These are phyloP conservation scores for Carex cristatella DNA, from an alignment of 176 grass and related monocot genomes.

Conservation along the genomic window DNA sequence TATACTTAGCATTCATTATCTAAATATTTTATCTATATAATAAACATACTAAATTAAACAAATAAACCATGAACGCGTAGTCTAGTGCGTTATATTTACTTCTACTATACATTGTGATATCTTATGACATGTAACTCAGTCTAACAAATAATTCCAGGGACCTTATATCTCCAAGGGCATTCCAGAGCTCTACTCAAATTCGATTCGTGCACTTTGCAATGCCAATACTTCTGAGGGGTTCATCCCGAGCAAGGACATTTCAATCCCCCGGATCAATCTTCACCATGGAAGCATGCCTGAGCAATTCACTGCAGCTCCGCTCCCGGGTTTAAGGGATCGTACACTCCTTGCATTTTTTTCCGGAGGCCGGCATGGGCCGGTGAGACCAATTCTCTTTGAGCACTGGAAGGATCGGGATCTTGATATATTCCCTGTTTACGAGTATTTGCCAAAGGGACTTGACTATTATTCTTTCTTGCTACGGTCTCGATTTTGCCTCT, in stretches of 20 bases:
- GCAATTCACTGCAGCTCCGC: conserved; percentile 26
- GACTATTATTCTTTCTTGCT: conserved; percentile 56
- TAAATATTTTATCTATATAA: neutral
- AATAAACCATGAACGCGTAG: neutral
- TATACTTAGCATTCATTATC: neutral
- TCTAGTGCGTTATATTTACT: neutral
- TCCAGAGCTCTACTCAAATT: conserved; percentile 41
- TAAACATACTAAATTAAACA: neutral
- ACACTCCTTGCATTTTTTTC: conserved; percentile 65
- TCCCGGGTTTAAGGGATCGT: conserved; percentile 1
- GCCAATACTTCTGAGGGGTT: conserved; percentile 79
- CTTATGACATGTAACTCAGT: neutral
- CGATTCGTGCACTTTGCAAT: conserved; percentile 67
- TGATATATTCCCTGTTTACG: conserved; percentile 36
- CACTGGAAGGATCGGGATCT: conserved; percentile 55
- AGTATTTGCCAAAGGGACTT: conserved; percentile 28
- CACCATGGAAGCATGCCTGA: conserved; percentile 34
- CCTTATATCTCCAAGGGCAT: conserved; percentile 40
- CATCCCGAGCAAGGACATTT: conserved; percentile 46
- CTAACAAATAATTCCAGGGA: conserved; percentile 19
- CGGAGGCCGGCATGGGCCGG: conserved; percentile 42
- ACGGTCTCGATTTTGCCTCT: conserved; percentile 61
- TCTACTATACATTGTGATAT: neutral
- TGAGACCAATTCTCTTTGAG: conserved; percentile 42
- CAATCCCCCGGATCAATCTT: conserved; percentile 63